Conservation (phyloP, 768 basidiomycete species). For the Phanerochaete sordida region DNA sequence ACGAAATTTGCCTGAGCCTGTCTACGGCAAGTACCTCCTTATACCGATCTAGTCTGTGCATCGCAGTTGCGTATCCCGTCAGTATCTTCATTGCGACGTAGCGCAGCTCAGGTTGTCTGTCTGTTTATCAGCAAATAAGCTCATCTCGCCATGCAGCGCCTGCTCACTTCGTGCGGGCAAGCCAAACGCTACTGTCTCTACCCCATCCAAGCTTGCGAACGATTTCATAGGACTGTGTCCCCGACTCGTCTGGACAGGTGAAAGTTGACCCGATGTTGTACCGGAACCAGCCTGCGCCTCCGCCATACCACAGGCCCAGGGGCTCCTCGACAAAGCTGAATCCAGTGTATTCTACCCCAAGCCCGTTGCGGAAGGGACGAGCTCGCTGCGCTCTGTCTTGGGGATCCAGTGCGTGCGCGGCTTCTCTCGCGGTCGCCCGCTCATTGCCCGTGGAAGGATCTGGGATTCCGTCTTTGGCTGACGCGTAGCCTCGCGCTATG, state of each 20-base stretch:
- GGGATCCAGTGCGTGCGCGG: too few relatives aligned
- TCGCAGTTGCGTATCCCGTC: neutral
- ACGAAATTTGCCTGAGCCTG: too few relatives aligned
- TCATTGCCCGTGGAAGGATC: too few relatives aligned
- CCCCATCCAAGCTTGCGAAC: constrained; percentile 1
- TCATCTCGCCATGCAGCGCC: too few relatives aligned
- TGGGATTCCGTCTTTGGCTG: too few relatives aligned
- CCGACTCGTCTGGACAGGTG: neutral
- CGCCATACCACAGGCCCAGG: neutral
- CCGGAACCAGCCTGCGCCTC: neutral
- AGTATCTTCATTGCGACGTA: neutral
- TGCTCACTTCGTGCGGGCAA: neutral
- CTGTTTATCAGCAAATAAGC: neutral
- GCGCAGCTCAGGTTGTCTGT: neutral
- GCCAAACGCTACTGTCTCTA: neutral
- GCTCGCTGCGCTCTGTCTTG: too few relatives aligned
- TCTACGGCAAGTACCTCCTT: too few relatives aligned
- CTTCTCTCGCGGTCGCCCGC: too few relatives aligned
- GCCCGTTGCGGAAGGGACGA: too few relatives aligned
- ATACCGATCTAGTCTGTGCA: too few relatives aligned
- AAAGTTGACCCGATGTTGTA: neutral
- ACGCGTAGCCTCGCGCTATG: too few relatives aligned
- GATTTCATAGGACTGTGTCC: neutral
- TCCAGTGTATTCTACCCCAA: neutral
- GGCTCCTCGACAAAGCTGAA: neutral